Evolutionary conservation across 2,329 filamentous ascomycete species (phyloP).

Genomic region (Basipetospora chlamydospora): DNA sequence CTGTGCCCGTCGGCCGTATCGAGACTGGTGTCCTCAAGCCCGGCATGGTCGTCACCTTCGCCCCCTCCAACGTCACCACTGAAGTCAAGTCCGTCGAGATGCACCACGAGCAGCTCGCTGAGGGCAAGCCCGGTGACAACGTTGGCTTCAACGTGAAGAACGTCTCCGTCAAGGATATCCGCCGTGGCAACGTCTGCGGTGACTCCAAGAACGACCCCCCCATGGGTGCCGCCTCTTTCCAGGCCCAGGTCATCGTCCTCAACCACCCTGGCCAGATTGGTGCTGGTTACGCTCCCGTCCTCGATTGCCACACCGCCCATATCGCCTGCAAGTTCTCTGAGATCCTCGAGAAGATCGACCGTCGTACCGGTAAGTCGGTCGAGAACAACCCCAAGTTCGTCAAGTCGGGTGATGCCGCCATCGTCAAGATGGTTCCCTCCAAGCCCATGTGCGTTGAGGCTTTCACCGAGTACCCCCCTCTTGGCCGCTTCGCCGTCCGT

Average conservation of each 20-base stretch:
- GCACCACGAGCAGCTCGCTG: constrained; percentile 97
- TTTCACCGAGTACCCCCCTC: constrained; percentile 98
- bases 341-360: constrained; percentile 99
- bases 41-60: constrained; percentile 94
- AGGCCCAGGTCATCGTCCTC: constrained; percentile 98
- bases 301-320: constrained; percentile 99
- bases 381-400: constrained; percentile 95
- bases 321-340: constrained; percentile 99
- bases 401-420: constrained; percentile 99
- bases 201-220: constrained; percentile 99
- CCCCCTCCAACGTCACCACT: constrained; percentile 97
- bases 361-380: constrained; percentile 96
- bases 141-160: constrained; percentile 99
- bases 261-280: constrained; percentile 99
- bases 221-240: constrained; percentile 80
- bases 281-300: constrained; percentile 96
- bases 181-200: constrained; percentile 98
- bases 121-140: constrained; percentile 98
- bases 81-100: constrained; percentile 99
- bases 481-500: constrained; percentile 99
- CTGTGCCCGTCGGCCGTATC: constrained; percentile 99
- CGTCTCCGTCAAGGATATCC: constrained; percentile 99
- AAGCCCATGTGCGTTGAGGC: constrained; percentile 99
- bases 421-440: constrained; percentile 99
- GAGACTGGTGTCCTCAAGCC: constrained; percentile 95